Conservation (phyloP, 768 basidiomycete genomes). For the Saitozyma sp. region DNA sequence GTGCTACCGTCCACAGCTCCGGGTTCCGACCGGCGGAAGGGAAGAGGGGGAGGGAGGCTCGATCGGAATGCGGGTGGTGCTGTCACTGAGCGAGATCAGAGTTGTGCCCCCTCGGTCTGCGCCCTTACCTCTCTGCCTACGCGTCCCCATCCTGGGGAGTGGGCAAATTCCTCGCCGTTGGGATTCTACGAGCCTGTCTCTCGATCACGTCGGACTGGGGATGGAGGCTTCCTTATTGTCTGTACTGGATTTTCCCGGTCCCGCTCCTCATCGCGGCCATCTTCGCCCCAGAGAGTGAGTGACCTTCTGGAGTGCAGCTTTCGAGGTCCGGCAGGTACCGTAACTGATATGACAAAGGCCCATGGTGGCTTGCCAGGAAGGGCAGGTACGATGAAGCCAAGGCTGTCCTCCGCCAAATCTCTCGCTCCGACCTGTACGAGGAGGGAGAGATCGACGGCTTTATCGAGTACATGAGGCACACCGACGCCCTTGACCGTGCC, state of each 20-base stretch:
- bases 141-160: slow-evolving; percentile 44
- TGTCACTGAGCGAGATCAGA: slow-evolving; percentile 31
- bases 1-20: neutral
- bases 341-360: slow-evolving; percentile 9
- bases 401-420: slow-evolving; percentile 7
- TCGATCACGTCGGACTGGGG: slow-evolving; percentile 23
- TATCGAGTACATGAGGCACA: slow-evolving; percentile 14
- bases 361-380: slow-evolving; percentile 51
- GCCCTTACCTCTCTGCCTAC: slow-evolving; percentile 42
- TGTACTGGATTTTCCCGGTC: slow-evolving; percentile 32
- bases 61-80: too few species aligned
- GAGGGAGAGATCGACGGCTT: slow-evolving; percentile 12
- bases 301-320: slow-evolving; percentile 18
- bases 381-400: slow-evolving; percentile 36
- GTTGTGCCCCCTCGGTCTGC: slow-evolving; percentile 44
- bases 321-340: neutral
- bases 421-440: slow-evolving; percentile 7
- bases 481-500: slow-evolving; percentile 10
- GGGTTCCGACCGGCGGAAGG: slow-evolving; percentile 3
- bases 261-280: slow-evolving; percentile 20
- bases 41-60: neutral
- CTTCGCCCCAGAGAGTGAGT: slow-evolving; percentile 24
- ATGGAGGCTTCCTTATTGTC: slow-evolving; percentile 17
- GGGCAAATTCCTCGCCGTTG: slow-evolving; percentile 25
- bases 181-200: slow-evolving; percentile 35